Evolutionary conservation across 805 yeast genomes (phyloP).

Genomic region (Metschnikowia cubensis): DNA sequence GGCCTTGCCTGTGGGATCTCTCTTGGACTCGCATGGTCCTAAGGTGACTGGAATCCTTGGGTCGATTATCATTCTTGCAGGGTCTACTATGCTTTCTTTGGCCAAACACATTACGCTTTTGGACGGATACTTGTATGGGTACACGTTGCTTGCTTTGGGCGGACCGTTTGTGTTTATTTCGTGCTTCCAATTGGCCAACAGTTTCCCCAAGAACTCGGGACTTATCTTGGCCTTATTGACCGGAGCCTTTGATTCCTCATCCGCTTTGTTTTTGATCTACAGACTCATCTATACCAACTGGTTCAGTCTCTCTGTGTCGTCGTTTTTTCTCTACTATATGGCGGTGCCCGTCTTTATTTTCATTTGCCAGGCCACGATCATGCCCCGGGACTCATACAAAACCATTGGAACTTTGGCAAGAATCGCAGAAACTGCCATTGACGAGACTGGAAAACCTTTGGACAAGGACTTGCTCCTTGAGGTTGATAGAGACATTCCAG

Average conservation of each 20-base stretch:
- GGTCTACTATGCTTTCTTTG: slow-evolving; percentile 45
- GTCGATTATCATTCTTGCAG: slow-evolving; percentile 52
- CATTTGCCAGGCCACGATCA: slow-evolving; percentile 66
- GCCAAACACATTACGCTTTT: slow-evolving; percentile 32
- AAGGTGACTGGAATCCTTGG: slow-evolving; percentile 75
- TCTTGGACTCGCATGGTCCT: slow-evolving; percentile 80
- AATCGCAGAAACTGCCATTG: slow-evolving; percentile 67
- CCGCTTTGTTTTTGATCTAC: slow-evolving; percentile 80
- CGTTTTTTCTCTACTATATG: slow-evolving; percentile 65
- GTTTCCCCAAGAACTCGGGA: slow-evolving; percentile 81
- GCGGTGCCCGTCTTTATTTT: slow-evolving; percentile 76
- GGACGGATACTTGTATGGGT: slow-evolving; percentile 75
- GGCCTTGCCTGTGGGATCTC: slow-evolving; percentile 77
- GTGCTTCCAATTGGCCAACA: slow-evolving; percentile 83
- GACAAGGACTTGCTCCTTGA: slow-evolving; percentile 42
- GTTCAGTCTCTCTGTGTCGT: slow-evolving; percentile 40
- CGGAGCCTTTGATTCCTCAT: slow-evolving; percentile 91
- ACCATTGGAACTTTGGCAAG: slow-evolving; percentile 66
- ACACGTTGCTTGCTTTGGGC: slow-evolving; percentile 73
- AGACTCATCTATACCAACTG: slow-evolving; percentile 55
- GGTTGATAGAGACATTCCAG: slow-evolving; percentile 33
- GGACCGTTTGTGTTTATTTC: slow-evolving; percentile 94
- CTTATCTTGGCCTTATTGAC: slow-evolving; percentile 76
- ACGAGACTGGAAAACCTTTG: slow-evolving; percentile 61
- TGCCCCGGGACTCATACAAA: slow-evolving; percentile 78